Evolutionary conservation across 306 rosid genomes (phyloP).

Genomic region (Fragaria ananassa): DNA sequence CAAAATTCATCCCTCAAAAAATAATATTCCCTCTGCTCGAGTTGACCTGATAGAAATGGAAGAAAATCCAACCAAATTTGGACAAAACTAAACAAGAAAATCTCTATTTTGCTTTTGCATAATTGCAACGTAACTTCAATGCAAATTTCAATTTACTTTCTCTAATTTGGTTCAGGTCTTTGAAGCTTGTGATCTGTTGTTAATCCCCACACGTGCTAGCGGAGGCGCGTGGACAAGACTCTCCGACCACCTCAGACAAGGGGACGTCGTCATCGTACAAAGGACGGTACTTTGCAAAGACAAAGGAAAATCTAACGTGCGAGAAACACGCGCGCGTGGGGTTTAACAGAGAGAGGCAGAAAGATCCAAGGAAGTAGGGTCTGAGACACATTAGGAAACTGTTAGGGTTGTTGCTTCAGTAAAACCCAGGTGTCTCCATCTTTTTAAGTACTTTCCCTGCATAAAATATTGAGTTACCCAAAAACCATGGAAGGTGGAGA

Average conservation of each 20-base stretch:
- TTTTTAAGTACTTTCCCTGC: constrained; percentile 32
- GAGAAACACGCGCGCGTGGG: constrained; percentile 27
- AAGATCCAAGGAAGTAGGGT: constrained; percentile 7
- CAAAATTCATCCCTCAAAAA: not conserved
- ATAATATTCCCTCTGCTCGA: not conserved
- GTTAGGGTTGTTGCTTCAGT: constrained; percentile 36
- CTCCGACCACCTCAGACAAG: not conserved
- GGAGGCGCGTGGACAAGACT: not conserved
- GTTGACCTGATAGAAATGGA: not conserved
- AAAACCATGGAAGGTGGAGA: constrained; percentile 41
- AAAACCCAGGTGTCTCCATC: constrained; percentile 35
- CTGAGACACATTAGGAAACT: constrained; percentile 25
- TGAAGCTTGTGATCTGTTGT: not conserved
- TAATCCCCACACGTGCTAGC: constrained; percentile 6
- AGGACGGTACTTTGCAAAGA: not conserved
- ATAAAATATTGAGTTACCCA: constrained; percentile 29
- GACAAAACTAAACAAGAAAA: not conserved
- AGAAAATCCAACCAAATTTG: not conserved
- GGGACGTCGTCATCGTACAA: constrained; percentile 16
- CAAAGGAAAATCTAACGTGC: constrained; percentile 1
- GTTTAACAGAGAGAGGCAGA: too few species aligned
- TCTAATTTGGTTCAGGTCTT: not conserved
- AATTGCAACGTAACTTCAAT: constrained; percentile 16
- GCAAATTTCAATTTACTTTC: not conserved
- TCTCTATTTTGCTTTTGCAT: constrained; percentile 2